Evolutionary conservation across 768 basidiomycete species (phyloP).

Genomic region (Pseudohyphozyma bogoriensis): DNA sequence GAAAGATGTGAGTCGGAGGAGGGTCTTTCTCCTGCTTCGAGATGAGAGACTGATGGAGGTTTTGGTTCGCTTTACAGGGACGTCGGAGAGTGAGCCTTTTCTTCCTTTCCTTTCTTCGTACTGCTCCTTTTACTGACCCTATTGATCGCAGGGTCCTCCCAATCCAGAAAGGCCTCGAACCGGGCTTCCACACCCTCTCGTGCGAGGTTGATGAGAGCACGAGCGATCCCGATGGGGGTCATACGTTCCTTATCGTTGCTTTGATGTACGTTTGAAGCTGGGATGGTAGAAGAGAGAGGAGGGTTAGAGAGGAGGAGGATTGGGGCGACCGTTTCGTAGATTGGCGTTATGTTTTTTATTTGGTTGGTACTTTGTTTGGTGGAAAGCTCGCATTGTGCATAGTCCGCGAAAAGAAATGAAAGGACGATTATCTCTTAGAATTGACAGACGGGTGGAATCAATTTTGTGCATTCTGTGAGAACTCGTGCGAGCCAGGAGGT

Average conservation of each 20-base stretch:
- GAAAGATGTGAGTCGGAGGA: neutral
- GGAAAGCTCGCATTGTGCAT: no score
- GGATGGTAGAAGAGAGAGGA: no score
- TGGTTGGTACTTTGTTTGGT: no score
- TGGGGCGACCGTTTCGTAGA: no score
- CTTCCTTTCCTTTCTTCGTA: neutral
- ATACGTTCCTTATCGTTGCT: neutral
- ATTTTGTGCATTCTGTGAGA: no score
- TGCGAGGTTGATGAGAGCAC: neutral
- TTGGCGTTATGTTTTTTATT: no score
- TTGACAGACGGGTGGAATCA: no score
- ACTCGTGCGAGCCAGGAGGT: no score
- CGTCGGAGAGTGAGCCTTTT: neutral
- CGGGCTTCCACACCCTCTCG: neutral
- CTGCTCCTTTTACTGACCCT: neutral
- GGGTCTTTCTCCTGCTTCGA: neutral
- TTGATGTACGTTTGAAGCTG: neutral
- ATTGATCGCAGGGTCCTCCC: neutral
- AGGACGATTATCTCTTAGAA: no score
- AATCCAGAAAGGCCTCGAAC: neutral
- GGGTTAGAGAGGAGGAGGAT: no score
- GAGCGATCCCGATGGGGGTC: neutral
- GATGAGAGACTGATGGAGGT: no score
- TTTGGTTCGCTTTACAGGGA: neutral
- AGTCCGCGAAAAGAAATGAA: no score